Evolutionary conservation across 371 early-diverging fungal species (phyloP).

Genomic region (Furculomyces boomerangus): DNA sequence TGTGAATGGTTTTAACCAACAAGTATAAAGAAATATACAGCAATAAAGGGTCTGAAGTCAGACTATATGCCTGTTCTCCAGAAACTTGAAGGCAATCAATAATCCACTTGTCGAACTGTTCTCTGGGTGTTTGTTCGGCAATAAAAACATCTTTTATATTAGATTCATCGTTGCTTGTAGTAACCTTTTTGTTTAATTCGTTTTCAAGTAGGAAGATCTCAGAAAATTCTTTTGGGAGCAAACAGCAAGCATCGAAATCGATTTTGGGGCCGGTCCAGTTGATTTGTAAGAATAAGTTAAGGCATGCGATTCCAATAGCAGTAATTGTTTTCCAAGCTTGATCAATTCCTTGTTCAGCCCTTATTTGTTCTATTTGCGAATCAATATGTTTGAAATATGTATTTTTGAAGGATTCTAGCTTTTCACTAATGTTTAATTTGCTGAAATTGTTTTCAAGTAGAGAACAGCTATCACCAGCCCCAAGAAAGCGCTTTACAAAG

Average conservation of each 20-base stretch:
- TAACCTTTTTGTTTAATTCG: neutral
- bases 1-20: conserved; percentile 20
- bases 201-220: neutral
- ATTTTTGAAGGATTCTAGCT: too few species aligned
- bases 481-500: too few species aligned
- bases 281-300: conserved; percentile 19
- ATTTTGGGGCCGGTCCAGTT: conserved; percentile 25
- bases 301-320: conserved; percentile 15
- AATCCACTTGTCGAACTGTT: conserved; percentile 9
- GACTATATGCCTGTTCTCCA: conserved; percentile 69
- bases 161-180: neutral
- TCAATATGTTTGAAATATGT: too few species aligned
- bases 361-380: too few species aligned
- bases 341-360: too few species aligned
- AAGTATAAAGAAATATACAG: conserved; percentile 42
- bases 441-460: too few species aligned
- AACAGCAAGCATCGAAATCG: conserved; percentile 10
- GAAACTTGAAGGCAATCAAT: conserved; percentile 40
- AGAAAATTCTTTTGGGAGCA: conserved; percentile 6
- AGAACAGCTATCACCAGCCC: too few species aligned
- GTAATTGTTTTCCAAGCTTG: neutral
- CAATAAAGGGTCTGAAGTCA: conserved; percentile 46
- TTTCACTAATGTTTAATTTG: too few species aligned
- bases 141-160: neutral
- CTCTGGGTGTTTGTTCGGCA: neutral